These are phyloP conservation scores for Amylostereum chailletii DNA, from an alignment of 1,284 basidiomycete genomes.

Conservation along the genomic window DNA sequence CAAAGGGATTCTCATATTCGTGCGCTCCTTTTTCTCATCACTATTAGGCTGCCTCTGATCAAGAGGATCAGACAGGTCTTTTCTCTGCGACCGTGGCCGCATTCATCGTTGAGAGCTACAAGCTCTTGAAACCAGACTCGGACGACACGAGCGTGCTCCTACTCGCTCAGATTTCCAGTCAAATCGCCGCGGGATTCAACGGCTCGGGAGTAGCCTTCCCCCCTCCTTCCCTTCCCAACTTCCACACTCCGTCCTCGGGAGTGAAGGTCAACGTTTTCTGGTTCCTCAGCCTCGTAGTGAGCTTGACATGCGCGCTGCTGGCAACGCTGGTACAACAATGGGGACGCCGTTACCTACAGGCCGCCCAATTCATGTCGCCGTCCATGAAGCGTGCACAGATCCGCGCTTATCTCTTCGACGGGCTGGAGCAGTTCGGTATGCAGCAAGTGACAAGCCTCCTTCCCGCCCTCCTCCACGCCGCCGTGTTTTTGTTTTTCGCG, in stretches of 20 bases:
- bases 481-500: conserved; percentile 31
- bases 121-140: neutral
- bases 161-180: neutral
- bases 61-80: neutral
- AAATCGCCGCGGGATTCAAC: neutral
- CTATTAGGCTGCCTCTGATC: neutral
- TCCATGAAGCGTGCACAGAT: conserved; percentile 30
- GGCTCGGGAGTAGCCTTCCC: neutral
- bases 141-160: neutral
- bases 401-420: conserved; percentile 26
- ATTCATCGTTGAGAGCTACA: neutral
- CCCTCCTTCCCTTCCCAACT: neutral
- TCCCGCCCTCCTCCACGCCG: conserved; percentile 30
- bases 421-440: conserved; percentile 27
- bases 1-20: neutral
- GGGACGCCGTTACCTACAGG: conserved; percentile 12
- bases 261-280: neutral
- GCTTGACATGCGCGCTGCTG: neutral
- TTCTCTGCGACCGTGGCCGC: neutral
- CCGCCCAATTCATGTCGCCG: conserved; percentile 21
- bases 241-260: neutral
- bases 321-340: conserved; percentile 3
- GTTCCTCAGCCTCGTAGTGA: neutral
- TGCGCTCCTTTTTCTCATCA: neutral
- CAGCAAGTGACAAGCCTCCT: conserved; percentile 28